Conservation (phyloP, 441 rosid genomes). For the Biscutella laevigata region DNA sequence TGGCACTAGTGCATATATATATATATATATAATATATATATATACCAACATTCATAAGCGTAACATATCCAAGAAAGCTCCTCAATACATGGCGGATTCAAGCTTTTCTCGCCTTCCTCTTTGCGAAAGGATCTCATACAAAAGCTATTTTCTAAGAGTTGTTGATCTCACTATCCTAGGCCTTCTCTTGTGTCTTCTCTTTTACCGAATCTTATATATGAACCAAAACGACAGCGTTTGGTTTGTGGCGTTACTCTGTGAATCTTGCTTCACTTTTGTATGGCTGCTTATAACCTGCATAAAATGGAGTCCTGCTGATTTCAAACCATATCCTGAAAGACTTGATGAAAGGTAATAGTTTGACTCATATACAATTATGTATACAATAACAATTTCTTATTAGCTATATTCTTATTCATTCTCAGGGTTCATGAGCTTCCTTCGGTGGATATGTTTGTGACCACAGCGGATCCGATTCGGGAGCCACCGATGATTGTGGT, state of each 20-base stretch:
- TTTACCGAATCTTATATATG: slow-evolving; percentile 37
- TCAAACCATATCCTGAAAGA: slow-evolving; percentile 39
- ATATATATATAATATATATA: too few relatives aligned
- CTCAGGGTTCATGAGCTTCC: slow-evolving; percentile 25
- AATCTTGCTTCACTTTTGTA: slow-evolving; percentile 44
- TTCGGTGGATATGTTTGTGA: slow-evolving; percentile 24
- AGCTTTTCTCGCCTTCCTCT: slow-evolving; percentile 26
- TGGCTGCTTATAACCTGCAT: slow-evolving; percentile 37
- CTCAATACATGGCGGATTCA: slow-evolving; percentile 20
- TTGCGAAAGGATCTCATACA: slow-evolving; percentile 23
- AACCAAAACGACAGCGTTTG: slow-evolving; percentile 36
- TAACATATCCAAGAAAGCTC: slow-evolving; percentile 7
- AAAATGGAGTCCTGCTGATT: slow-evolving; percentile 55
- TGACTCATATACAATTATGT: neutral
- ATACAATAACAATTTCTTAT: neutral
- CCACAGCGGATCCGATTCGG: slow-evolving; percentile 22
- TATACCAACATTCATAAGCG: too few relatives aligned
- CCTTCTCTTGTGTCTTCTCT: slow-evolving; percentile 40
- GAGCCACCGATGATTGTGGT: slow-evolving; percentile 31
- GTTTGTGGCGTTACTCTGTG: slow-evolving; percentile 56
- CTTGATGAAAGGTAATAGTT: slow-evolving; percentile 33
- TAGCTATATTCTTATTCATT: neutral
- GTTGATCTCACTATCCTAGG: slow-evolving; percentile 32
- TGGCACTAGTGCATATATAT: too few relatives aligned
- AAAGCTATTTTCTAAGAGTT: slow-evolving; percentile 31